phyloP scores from a whole-genome alignment of 495 filamentous ascomycete genomes.

The Podospora didyma region DNA sequence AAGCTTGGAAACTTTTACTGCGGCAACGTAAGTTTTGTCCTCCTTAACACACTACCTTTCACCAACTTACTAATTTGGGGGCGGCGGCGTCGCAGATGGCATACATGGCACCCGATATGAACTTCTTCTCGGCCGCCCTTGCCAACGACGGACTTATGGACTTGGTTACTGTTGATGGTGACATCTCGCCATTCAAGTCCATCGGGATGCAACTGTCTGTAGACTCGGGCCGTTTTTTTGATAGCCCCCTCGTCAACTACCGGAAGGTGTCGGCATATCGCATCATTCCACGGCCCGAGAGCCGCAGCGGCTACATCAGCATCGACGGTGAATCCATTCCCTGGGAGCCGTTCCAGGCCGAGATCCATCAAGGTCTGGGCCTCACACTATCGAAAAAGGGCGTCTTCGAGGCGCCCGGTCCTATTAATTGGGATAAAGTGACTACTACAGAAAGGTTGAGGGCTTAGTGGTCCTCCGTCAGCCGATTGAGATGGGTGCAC shows the following conservation, averaged over 20 bases:
- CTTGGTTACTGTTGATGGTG: conserved; percentile 74
- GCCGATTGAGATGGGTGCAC: not conserved
- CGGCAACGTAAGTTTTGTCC: conserved; percentile 59
- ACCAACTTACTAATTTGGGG: not conserved
- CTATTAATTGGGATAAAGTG: conserved; percentile 43
- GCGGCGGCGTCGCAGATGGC: conserved; percentile 58
- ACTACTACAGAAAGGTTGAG: conserved; percentile 22
- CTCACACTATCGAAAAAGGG: conserved; percentile 71
- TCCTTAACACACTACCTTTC: not conserved
- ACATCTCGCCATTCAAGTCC: conserved; percentile 58
- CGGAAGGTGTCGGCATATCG: conserved; percentile 80
- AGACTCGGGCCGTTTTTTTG: conserved; percentile 70
- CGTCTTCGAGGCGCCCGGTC: conserved; percentile 68
- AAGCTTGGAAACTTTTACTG: conserved; percentile 90
- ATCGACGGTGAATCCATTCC: conserved; percentile 88
- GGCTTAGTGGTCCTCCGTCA: conserved; percentile 9
- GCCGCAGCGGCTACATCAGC: conserved; percentile 74
- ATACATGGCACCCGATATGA: conserved; percentile 79
- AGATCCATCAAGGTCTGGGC: conserved; percentile 82
- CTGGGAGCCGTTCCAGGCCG: conserved; percentile 85
- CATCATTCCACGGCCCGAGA: conserved; percentile 66
- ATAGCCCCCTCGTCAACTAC: conserved; percentile 70
- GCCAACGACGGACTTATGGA: conserved; percentile 85
- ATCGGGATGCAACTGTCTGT: conserved; percentile 66
- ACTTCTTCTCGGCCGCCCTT: conserved; percentile 84